A percentile compares a stretch with the other conserved stretches of the same genome.
Conservation (phyloP, 805 yeast genomes). For the Zygosaccharomyces kombuchaensis region DNA sequence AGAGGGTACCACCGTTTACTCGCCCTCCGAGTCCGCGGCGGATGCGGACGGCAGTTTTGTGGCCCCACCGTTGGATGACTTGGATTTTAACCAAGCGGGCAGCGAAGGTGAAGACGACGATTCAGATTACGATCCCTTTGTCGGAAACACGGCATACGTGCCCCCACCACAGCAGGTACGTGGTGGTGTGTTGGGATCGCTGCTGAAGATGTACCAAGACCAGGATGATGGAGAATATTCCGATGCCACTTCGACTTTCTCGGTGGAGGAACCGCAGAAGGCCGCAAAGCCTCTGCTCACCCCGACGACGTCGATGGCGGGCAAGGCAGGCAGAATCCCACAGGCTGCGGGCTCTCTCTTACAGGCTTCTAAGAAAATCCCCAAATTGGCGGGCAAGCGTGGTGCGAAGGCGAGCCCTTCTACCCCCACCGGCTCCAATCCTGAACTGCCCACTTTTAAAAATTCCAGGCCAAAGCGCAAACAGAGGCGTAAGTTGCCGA, state of each 20-base stretch:
- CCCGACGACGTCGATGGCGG: conserved; percentile 7
- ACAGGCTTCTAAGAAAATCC: conserved; percentile 13
- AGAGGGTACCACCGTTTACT: conserved; percentile 21
- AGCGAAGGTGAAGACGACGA: conserved; percentile 33
- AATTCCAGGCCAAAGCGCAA: conserved; percentile 17
- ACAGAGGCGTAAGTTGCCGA: conserved; percentile 14
- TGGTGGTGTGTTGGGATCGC: conserved; percentile 81
- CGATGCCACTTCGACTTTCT: conserved; percentile 7
- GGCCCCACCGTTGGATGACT: conserved; percentile 44
- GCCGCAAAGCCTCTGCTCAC: conserved; percentile 3
- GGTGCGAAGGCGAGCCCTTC: conserved; percentile 1
- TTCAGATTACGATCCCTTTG: conserved; percentile 32
- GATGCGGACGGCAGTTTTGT: conserved; percentile 23
- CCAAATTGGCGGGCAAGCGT: conserved; percentile 3
- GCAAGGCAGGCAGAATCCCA: conserved; percentile 5
- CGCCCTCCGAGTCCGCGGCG: conserved; percentile 7
- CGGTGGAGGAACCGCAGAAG: conserved; percentile 16
- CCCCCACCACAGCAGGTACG: conserved; percentile 65
- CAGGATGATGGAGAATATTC: conserved; percentile 19
- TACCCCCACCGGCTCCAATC: conserved; percentile 2
- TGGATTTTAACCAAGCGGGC: conserved; percentile 20
- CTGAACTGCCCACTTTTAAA: conserved; percentile 14
- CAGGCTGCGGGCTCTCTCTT: conserved; percentile 8
- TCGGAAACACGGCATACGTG: conserved; percentile 36
- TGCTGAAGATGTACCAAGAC: conserved; percentile 62